Base-by-base conservation (phyloP, 805 yeast genomes). In the Ogataea nakhonphanomensis region DNA sequence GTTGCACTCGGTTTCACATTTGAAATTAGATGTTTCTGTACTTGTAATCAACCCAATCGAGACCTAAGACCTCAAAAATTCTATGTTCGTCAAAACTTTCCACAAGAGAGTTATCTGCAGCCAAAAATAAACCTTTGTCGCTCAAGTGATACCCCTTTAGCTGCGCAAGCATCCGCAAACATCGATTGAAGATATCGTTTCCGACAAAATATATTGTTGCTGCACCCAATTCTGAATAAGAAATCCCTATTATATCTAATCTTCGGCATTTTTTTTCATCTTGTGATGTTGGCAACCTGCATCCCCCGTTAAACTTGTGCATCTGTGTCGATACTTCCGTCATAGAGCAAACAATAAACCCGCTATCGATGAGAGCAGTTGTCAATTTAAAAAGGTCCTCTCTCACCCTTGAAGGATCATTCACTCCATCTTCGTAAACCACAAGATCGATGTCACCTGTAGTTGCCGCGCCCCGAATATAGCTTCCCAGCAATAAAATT, bases 391-490 rank as follows among this genome's bases (percentile, higher is more conserved):
- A 41, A 25, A 61, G 41, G 21, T 44, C 24, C 5, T 42, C 29
- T 13, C 37, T 30, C 20, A 61, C 41, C 9, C 32, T 39, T 6
- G 53, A 53, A 2, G 45, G 43, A n/a, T 58, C 51, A 4, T 58
- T 46, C 1, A 61, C 57, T 4, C 54, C 62, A 11, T 58, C 49
- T 33, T 59, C 64, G 23, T 75, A 70, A 3, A 78, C 38, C 17
- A 78, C 58, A 30, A 74, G 63, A 52, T 78, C 84, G 27, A 78
- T 66, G 49, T 78, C 83, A 1, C 80, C 79, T 44, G 74, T 70
- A 5, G 53, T 53, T 4, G 44, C 33, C n/a, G 61, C 50, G 3
- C 77, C 79, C 14, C 83, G 63, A 25, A 76, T 59, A 51, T 71
- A 77, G 5, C 79, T 73, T 2, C 82, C 82, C 67, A 70, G 70